A percentile compares a stretch with the other conserved stretches of the same genome.
Conservation (phyloP, 306 rosid species). For the Herpetospermum pedunculosum region DNA sequence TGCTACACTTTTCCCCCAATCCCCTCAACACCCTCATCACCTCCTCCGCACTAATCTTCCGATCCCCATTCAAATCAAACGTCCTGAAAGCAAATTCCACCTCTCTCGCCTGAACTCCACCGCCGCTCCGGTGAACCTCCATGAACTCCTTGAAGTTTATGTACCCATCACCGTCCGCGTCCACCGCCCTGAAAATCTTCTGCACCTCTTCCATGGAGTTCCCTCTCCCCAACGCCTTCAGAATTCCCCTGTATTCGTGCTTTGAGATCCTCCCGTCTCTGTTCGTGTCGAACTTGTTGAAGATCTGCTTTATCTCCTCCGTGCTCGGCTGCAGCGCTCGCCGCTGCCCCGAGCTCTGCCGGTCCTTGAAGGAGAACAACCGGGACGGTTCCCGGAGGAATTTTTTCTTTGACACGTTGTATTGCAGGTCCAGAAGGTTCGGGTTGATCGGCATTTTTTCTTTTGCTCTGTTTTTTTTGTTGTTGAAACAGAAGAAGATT, state of each 20-base stretch:
- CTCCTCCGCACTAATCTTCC: constrained; percentile 83
- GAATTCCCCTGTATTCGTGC: constrained; percentile 48
- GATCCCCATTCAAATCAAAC: constrained; percentile 65
- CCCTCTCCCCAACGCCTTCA: constrained; percentile 50
- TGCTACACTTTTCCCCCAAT: constrained; percentile 63
- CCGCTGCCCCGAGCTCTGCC: constrained; percentile 38
- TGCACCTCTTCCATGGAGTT: constrained; percentile 39
- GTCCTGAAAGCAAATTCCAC: constrained; percentile 45
- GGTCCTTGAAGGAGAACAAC: constrained; percentile 31
- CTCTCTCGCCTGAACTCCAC: constrained; percentile 46
- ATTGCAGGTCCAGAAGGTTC: constrained; percentile 73
- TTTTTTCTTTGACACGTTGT: constrained; percentile 46
- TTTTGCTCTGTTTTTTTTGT: neutral
- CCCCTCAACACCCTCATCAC: constrained; percentile 41
- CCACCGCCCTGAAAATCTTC: constrained; percentile 51
- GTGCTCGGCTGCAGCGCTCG: constrained; percentile 36
- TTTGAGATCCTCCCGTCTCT: constrained; percentile 65
- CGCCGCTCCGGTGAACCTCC: constrained; percentile 54
- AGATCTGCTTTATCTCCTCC: constrained; percentile 67
- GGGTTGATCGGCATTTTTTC: constrained; percentile 25
- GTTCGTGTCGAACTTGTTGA: constrained; percentile 63
- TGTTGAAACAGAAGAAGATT: neutral
- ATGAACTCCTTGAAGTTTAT: constrained; percentile 60
- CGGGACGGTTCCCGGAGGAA: constrained; percentile 50
- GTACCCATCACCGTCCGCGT: constrained; percentile 74